Evolutionary conservation across 768 basidiomycete species (phyloP).

Genomic region (Tulasnella sp.): DNA sequence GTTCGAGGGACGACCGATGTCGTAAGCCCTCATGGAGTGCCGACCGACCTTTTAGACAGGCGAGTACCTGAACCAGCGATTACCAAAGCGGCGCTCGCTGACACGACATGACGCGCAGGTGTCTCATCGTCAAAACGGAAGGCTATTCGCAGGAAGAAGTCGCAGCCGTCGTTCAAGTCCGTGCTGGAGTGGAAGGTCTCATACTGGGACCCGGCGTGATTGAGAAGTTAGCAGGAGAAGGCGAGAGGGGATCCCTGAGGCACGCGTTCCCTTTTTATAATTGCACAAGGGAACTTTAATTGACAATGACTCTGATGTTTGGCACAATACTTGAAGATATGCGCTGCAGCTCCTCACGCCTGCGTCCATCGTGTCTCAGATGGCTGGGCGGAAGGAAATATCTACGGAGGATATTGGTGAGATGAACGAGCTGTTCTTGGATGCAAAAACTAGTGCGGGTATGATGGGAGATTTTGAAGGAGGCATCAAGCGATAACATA

Average conservation of each 20-base stretch:
- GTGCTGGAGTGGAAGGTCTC: conserved; percentile 79
- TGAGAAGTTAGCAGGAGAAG: conserved; percentile 70
- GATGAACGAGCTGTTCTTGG: conserved; percentile 91
- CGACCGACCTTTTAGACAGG: conserved; percentile 88
- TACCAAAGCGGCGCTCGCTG: not conserved
- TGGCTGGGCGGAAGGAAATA: conserved; percentile 72
- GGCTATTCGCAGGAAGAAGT: conserved; percentile 76
- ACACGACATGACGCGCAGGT: conserved; percentile 33
- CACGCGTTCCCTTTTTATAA: conserved; percentile 31
- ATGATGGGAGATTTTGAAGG: conserved; percentile 15
- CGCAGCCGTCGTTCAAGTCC: conserved; percentile 70
- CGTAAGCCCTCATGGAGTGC: conserved; percentile 84
- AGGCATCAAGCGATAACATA: conserved; percentile 8
- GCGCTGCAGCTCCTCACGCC: conserved; percentile 86
- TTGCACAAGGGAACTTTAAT: too few species aligned
- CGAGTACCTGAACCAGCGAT: conserved; percentile 28
- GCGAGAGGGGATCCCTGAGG: conserved; percentile 72
- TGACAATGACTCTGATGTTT: conserved; percentile 3
- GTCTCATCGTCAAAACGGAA: conserved; percentile 91
- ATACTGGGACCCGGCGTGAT: conserved; percentile 64
- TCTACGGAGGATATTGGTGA: conserved; percentile 81
- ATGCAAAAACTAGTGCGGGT: conserved; percentile 56
- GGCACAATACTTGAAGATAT: conserved; percentile 43
- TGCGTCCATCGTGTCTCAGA: conserved; percentile 70
- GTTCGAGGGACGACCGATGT: conserved; percentile 92